phyloP scores from a whole-genome alignment of 2,329 filamentous ascomycete genomes.

The Whalleya microplaca region DNA sequence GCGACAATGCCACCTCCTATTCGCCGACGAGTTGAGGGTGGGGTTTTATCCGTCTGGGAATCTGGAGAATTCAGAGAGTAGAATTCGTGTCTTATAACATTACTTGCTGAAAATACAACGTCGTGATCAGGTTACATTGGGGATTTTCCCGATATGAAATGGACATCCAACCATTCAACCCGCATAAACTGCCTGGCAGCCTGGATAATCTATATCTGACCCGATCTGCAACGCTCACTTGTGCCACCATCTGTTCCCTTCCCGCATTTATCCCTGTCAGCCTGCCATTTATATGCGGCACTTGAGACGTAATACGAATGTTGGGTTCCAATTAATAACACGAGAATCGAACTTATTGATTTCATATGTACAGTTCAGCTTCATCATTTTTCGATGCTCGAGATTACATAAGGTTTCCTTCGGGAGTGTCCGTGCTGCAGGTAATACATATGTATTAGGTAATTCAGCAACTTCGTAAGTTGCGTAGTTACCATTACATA shows the following conservation, averaged over 20 bases:
- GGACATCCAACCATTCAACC: background rate
- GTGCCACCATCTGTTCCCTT: conserved; percentile 11
- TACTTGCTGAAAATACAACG: background rate
- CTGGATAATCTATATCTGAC: conserved; percentile 8
- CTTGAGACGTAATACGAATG: background rate
- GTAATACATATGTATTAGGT: too few species aligned
- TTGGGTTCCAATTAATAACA: background rate
- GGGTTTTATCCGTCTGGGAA: conserved; percentile 13
- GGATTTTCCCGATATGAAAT: background rate
- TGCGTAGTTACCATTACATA: too few species aligned
- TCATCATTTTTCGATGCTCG: too few species aligned
- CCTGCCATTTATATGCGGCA: conserved; percentile 6
- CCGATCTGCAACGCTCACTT: background rate
- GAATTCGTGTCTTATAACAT: background rate
- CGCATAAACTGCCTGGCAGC: background rate
- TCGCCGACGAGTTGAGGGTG: conserved; percentile 6
- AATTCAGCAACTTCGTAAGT: too few species aligned
- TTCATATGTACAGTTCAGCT: too few species aligned
- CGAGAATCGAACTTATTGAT: background rate
- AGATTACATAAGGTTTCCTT: too few species aligned
- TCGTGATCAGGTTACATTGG: background rate
- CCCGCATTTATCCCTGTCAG: conserved; percentile 12
- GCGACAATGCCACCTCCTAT: conserved; percentile 16
- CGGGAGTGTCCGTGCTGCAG: too few species aligned
- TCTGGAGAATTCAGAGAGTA: conserved; percentile 6